Conservation (phyloP, 805 yeast genomes). For the Kluyveromyces dobzhanskii region DNA sequence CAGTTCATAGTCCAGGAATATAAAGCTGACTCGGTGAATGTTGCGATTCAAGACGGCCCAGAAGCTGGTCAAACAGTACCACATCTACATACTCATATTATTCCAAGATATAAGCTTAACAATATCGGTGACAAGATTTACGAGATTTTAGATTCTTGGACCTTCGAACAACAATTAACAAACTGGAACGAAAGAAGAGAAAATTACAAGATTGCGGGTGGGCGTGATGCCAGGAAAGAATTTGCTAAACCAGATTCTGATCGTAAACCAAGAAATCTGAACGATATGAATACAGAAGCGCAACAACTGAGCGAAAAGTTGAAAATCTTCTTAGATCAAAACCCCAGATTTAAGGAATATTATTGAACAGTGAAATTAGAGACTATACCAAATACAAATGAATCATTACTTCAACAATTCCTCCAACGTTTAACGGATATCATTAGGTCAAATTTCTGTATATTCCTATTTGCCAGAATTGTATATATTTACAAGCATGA, state of each 20-base stretch:
- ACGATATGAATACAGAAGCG: constrained; percentile 71
- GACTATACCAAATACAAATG: too few relatives aligned
- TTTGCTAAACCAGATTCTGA: constrained; percentile 39
- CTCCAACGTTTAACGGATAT: too few relatives aligned
- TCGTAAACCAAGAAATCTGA: constrained; percentile 48
- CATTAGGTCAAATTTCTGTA: too few relatives aligned
- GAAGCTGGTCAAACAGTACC: constrained; percentile 96
- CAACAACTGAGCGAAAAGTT: constrained; percentile 38
- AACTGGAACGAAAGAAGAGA: constrained; percentile 27
- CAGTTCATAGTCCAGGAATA: constrained; percentile 56
- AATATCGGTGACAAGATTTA: constrained; percentile 72
- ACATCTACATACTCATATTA: constrained; percentile 88
- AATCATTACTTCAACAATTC: too few relatives aligned
- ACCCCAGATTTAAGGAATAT: constrained; percentile 1
- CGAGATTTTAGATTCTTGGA: constrained; percentile 54
- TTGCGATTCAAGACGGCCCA: constrained; percentile 94
- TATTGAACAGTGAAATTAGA: background rate
- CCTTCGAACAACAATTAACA: constrained; percentile 28
- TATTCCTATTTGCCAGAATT: too few relatives aligned
- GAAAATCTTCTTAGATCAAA: constrained; percentile 9
- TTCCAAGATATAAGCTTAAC: constrained; percentile 60
- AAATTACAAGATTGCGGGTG: constrained; percentile 17
- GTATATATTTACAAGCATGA: too few relatives aligned
- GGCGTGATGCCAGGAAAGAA: constrained; percentile 18
- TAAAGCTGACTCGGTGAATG: constrained; percentile 75